These are phyloP conservation scores for Citrus reticulata DNA, from an alignment of 345 rosid species.

Conservation along the genomic window DNA sequence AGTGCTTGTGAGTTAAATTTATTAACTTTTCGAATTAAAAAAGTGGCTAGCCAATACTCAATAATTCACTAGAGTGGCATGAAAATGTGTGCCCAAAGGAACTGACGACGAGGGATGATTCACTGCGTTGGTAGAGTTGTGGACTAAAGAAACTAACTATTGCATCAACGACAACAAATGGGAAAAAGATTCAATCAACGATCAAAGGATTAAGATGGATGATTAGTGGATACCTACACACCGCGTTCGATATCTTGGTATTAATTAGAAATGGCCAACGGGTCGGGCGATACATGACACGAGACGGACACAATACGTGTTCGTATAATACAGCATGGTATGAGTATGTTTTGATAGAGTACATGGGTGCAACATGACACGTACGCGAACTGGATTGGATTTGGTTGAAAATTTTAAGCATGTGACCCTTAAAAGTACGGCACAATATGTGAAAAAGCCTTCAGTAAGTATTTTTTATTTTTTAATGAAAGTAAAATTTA, in stretches of 20 bases:
- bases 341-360: too few species aligned
- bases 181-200: background rate
- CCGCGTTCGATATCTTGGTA: too few species aligned
- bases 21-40: background rate
- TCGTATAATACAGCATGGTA: fast-evolving
- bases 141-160: background rate
- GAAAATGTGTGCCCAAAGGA: background rate
- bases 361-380: fast-evolving
- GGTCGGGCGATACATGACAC: too few species aligned
- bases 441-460: fast-evolving
- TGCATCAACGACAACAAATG: background rate
- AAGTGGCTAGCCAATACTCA: background rate
- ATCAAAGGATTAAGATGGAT: background rate
- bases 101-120: background rate
- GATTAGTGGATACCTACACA: background rate
- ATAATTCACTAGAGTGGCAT: background rate
- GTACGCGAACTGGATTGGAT: fast-evolving
- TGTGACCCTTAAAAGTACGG: fast-evolving
- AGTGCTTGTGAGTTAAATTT: too few species aligned
- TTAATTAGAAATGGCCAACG: fast-evolving
- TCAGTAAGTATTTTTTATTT: too few species aligned
- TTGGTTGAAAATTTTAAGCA: too few species aligned
- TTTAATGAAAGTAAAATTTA: too few species aligned
- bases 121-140: too few species aligned
- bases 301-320: fast-evolving